These are phyloP conservation scores for Onygenales sp. DNA, from an alignment of 2,329 filamentous ascomycete genomes.

Conservation along the genomic window DNA sequence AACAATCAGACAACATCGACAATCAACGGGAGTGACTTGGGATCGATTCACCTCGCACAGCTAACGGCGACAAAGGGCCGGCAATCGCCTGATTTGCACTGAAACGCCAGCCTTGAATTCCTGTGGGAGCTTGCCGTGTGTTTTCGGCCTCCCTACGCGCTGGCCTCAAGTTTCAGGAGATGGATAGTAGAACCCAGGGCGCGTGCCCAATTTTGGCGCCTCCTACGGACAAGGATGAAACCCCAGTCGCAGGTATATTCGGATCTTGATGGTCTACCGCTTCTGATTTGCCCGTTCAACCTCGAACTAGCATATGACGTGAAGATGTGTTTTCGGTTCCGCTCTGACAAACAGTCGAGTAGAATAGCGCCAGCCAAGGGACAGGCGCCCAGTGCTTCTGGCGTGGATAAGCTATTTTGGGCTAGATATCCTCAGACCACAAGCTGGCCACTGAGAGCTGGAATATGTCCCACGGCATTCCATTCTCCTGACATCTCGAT, in stretches of 20 bases:
- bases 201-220: neutral
- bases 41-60: neutral
- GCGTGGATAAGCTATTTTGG: neutral
- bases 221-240: neutral
- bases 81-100: neutral
- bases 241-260: neutral
- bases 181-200: neutral
- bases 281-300: neutral
- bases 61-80: neutral
- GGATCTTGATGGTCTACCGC: neutral
- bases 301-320: no score
- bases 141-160: neutral
- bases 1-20: neutral
- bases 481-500: conserved; percentile 1
- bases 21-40: neutral
- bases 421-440: neutral
- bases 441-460: neutral
- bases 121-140: neutral
- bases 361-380: neutral
- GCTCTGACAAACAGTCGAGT: neutral
- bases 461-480: neutral
- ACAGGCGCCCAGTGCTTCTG: neutral
- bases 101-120: neutral
- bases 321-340: neutral
- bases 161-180: neutral